Evolutionary conservation across 2,329 filamentous ascomycete genomes (phyloP).

Genomic region (Plectosphaerella plurivora): DNA sequence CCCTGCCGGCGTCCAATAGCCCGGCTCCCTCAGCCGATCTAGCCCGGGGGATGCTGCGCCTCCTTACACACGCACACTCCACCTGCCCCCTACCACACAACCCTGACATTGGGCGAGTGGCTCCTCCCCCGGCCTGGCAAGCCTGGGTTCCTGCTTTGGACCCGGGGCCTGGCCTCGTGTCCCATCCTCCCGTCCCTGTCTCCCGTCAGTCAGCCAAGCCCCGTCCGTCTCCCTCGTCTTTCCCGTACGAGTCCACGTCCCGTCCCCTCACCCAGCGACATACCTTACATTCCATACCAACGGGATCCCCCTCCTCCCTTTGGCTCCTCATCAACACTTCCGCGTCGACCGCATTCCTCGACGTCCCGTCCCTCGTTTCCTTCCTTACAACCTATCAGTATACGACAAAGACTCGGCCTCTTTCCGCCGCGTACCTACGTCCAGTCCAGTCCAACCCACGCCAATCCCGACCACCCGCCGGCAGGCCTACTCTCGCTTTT

Average conservation of each 20-base stretch:
- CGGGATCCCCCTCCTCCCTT: neutral
- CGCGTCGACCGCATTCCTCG: neutral
- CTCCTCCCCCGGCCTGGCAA: no score
- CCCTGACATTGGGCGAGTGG: no score
- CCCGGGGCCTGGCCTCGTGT: no score
- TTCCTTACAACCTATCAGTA: neutral
- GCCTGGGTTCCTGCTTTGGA: no score
- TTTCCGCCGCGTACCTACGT: no score
- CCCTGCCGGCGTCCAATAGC: no score
- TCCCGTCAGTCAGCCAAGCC: neutral
- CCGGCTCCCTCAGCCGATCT: neutral
- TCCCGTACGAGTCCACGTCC: neutral
- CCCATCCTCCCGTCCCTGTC: no score
- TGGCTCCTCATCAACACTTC: neutral
- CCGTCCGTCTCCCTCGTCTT: neutral
- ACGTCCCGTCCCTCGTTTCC: neutral
- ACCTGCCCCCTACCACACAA: no score
- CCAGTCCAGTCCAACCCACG: neutral
- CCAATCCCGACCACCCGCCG: neutral
- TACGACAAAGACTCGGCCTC: no score
- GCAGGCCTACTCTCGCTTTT: conserved; percentile 3
- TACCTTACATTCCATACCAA: neutral
- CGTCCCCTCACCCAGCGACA: neutral
- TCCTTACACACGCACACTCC: neutral
- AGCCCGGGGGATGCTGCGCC: neutral